Percentiles rank a stretch among this genome's conserved stretches.
phyloP scores from a whole-genome alignment of 768 basidiomycete species.

The Tulasnella sp. region DNA sequence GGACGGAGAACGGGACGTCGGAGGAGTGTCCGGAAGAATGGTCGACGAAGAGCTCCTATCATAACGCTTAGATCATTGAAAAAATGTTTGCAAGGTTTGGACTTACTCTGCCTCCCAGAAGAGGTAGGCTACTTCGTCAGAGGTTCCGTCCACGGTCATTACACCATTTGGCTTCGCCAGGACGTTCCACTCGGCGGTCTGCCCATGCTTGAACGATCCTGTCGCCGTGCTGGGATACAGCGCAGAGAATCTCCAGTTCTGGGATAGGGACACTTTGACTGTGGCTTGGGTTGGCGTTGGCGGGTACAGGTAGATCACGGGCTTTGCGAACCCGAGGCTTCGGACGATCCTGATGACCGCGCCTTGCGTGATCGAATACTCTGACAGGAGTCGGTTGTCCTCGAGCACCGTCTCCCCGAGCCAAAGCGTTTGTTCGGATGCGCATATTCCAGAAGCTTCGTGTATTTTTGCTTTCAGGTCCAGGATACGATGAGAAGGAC shows the following conservation, averaged over 20 bases:
- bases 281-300: conserved; percentile 27
- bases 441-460: background rate
- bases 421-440: background rate
- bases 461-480: background rate
- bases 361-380: background rate
- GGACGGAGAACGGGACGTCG: background rate
- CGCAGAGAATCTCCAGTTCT: background rate
- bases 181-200: background rate
- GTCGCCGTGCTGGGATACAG: background rate
- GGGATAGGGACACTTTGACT: conserved; percentile 30
- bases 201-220: background rate
- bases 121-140: background rate
- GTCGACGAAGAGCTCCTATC: background rate
- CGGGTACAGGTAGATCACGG: conserved; percentile 35
- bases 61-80: background rate
- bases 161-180: background rate
- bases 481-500: background rate
- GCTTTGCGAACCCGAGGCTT: conserved; percentile 27
- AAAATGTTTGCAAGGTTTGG: background rate
- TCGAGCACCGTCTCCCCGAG: background rate
- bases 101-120: background rate
- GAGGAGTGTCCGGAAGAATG: background rate
- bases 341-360: background rate
- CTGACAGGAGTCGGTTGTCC: background rate
- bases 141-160: background rate